Base-by-base conservation (phyloP, 768 basidiomycete species). In the Dentipellis fragilis region DNA sequence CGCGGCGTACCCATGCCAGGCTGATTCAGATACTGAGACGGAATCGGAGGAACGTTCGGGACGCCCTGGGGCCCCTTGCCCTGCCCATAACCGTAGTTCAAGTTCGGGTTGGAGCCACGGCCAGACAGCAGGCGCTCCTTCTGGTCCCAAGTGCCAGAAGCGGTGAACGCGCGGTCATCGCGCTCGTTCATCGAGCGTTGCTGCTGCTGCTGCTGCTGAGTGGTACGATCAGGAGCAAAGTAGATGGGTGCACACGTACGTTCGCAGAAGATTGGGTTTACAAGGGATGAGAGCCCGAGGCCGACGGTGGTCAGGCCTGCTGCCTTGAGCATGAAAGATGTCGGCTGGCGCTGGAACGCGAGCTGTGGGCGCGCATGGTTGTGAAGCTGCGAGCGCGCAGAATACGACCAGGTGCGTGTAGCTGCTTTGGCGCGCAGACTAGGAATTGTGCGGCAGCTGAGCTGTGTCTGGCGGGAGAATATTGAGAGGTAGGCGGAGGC, bases 11-110 rank as follows among this genome's bases (percentile, higher is more conserved):
- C 48, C 12, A 55, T 57, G 6, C 54, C 57, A 17, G 54, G 59
- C 56, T 84, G 82, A 58, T 81, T 84, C 21, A 89, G 71, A 64
- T 83, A 89, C 65, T 90, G 87, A 29, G 75, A 66, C 21, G 89
- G 89, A 57, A 90, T 84, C 36, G 82, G 72, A 1, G 89, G 88
- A 7, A 89, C 85, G 49, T 70, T 84, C 6, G 87, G 85, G 29
- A 87, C 70, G 29, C 63, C 62, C 37, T 67, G 62, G 10, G 70
- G 73, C 57, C 64, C 66, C 35, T 58, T 59, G n/a, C 61, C 54
- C 45, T 75, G 71, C 57, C 68, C 80, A 60, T 85, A 85, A 1
- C 75, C 73, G 57, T 84, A 81, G 57, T 84, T 80, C 52, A 89
- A 63, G 65, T 81, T 91, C 14, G 85, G 76, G 67, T 85, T 89